Evolutionary conservation across 768 basidiomycete species (phyloP).

Genomic region (Mycena indigotica): DNA sequence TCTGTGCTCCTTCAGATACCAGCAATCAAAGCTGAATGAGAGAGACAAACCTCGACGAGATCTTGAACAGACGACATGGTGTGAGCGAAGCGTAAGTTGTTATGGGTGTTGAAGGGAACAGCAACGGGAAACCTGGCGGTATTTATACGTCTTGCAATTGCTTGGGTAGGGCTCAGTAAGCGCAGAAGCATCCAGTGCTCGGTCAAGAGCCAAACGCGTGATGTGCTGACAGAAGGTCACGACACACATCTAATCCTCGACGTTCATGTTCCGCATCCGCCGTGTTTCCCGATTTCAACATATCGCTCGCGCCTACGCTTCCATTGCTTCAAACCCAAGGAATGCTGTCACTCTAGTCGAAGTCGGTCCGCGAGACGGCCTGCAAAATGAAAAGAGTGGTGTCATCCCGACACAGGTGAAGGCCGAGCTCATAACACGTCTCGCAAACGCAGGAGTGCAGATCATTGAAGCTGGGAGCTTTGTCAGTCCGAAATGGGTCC

Average conservation of each 20-base stretch:
- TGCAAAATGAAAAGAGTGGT: conserved; percentile 86
- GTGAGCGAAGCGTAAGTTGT: conserved; percentile 13
- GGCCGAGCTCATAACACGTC: conserved; percentile 75
- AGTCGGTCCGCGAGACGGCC: conserved; percentile 87
- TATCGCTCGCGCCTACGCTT: conserved; percentile 23
- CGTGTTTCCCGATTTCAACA: not conserved
- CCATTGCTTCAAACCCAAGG: conserved; percentile 23
- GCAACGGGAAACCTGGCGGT: not conserved
- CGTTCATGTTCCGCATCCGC: not conserved
- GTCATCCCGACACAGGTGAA: conserved; percentile 74
- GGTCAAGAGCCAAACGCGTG: not conserved
- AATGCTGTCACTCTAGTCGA: conserved; percentile 75
- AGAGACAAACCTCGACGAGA: conserved; percentile 14
- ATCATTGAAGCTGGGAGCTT: conserved; percentile 87
- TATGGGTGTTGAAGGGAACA: not conserved
- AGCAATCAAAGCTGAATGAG: no score
- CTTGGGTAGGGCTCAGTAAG: conserved; percentile 21
- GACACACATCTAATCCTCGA: not conserved
- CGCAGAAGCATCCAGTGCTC: conserved; percentile 1
- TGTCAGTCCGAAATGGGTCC: conserved; percentile 92
- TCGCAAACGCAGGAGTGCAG: conserved; percentile 66
- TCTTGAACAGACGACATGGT: conserved; percentile 12
- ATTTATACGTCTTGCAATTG: conserved; percentile 10
- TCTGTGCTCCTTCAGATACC: conserved; percentile 21
- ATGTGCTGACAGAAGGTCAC: not conserved